phyloP scores from a whole-genome alignment of 176 grass and related monocot species.

The Chloris gayana region DNA sequence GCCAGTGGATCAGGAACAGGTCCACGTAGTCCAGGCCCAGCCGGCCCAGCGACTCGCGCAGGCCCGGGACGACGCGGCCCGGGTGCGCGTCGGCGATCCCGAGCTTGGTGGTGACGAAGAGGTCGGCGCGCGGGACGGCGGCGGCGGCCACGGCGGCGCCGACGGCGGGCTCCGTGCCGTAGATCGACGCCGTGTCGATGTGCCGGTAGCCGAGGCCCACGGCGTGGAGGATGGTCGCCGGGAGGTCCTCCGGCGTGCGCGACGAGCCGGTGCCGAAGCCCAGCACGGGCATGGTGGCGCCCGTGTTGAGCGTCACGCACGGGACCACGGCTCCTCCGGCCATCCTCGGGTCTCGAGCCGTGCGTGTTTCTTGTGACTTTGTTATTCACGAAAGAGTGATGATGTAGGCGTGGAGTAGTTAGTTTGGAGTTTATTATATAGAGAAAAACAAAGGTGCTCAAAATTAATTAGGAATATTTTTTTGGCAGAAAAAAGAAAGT shows the following conservation, averaged over 20 bases:
- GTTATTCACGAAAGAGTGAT: too few species aligned
- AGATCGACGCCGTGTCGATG: slow-evolving; percentile 54
- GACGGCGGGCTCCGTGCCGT: slow-evolving; percentile 55
- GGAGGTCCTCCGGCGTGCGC: slow-evolving; percentile 26
- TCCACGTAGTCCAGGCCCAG: slow-evolving; percentile 69
- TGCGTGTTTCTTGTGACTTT: too few species aligned
- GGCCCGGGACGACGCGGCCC: slow-evolving; percentile 54
- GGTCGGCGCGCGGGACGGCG: slow-evolving; percentile 48
- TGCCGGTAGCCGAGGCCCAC: slow-evolving; percentile 57
- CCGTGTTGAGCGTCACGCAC: slow-evolving; percentile 40
- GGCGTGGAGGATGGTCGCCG: slow-evolving; percentile 35
- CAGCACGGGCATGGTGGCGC: slow-evolving; percentile 50
- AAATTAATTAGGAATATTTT: too few species aligned
- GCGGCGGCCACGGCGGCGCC: slow-evolving; percentile 47
- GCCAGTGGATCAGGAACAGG: slow-evolving; percentile 86
- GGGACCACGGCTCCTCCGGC: slow-evolving; percentile 10
- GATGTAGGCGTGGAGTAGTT: neutral
- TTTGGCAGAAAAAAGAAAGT: neutral
- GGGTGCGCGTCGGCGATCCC: slow-evolving; percentile 36
- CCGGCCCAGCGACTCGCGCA: slow-evolving; percentile 51
- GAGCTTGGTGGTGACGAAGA: slow-evolving; percentile 56
- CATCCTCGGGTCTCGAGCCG: too few species aligned
- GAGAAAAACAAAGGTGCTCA: too few species aligned
- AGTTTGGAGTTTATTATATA: neutral
- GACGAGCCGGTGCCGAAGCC: slow-evolving; percentile 54